These are phyloP conservation scores for Ophiostoma fasciatum DNA, from an alignment of 2,329 filamentous ascomycete species.

Conservation along the genomic window DNA sequence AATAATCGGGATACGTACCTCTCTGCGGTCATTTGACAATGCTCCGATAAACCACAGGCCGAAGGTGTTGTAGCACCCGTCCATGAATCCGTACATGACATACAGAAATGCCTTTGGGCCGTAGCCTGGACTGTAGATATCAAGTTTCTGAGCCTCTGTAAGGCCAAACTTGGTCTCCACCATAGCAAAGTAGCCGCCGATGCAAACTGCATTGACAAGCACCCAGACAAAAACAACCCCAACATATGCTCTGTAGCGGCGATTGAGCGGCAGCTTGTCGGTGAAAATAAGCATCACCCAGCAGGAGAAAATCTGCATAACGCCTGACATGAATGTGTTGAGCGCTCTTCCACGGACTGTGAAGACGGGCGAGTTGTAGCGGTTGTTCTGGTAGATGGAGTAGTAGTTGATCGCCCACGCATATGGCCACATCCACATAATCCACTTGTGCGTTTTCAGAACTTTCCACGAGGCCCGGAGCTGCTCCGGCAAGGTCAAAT, in stretches of 20 bases:
- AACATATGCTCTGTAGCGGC: not conserved
- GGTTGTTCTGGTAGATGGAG: not conserved
- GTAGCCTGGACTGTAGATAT: not conserved
- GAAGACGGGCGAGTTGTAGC: not conserved
- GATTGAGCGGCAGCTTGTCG: not conserved
- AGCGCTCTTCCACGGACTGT: not conserved
- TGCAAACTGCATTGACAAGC: not conserved
- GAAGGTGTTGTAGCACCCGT: not conserved
- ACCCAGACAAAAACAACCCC: not conserved
- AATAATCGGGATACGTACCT: not conserved
- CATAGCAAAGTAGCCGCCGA: slow-evolving; percentile 2
- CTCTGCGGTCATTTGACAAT: not conserved
- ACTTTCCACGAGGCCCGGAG: not conserved
- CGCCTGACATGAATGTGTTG: not conserved
- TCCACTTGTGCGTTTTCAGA: not conserved
- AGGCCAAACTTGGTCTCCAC: slow-evolving; percentile 1
- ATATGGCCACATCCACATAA: not conserved
- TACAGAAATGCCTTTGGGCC: not conserved
- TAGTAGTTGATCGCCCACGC: not conserved
- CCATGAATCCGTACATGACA: slow-evolving; percentile 1
- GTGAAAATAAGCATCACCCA: not conserved
- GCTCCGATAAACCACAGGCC: not conserved
- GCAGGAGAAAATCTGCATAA: not conserved
- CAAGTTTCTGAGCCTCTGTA: not conserved
- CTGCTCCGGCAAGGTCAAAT: not conserved